Evolutionary conservation across 495 filamentous ascomycete species (phyloP).

Genomic region (Daldinia bambusicola): DNA sequence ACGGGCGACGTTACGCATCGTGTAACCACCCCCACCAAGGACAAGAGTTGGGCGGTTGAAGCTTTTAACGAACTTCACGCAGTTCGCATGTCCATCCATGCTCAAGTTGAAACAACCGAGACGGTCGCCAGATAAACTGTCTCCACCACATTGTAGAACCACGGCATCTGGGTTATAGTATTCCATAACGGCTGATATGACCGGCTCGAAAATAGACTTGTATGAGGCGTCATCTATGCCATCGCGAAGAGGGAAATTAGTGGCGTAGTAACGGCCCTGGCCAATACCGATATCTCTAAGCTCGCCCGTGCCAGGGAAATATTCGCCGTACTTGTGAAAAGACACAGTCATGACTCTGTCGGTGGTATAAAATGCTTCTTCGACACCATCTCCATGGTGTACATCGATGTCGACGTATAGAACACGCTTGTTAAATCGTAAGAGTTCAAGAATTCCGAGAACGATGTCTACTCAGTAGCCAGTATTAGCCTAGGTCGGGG

Average conservation of each 20-base stretch:
- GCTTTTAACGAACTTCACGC: slow-evolving; percentile 92
- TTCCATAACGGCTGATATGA: slow-evolving; percentile 93
- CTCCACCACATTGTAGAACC: slow-evolving; percentile 95
- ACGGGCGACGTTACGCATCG: slow-evolving; percentile 97
- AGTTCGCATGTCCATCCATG: slow-evolving; percentile 98
- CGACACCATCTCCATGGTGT: slow-evolving; percentile 97
- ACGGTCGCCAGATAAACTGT: slow-evolving; percentile 93
- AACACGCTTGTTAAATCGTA: slow-evolving; percentile 91
- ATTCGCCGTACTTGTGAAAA: slow-evolving; percentile 99
- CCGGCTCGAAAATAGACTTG: slow-evolving; percentile 94
- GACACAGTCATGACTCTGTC: slow-evolving; percentile 98
- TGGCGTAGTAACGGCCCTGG: slow-evolving; percentile 89
- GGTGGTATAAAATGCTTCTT: slow-evolving; percentile 97
- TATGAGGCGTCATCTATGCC: slow-evolving; percentile 94
- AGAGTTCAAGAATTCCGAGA: slow-evolving; percentile 92
- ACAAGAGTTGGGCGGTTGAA: slow-evolving; percentile 93
- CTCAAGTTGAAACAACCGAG: slow-evolving; percentile 98
- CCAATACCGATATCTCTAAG: slow-evolving; percentile 95
- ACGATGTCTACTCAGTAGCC: slow-evolving; percentile 78
- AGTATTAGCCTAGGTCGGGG: not conserved
- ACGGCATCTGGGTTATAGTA: slow-evolving; percentile 95
- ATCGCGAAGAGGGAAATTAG: slow-evolving; percentile 96
- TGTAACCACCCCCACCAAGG: slow-evolving; percentile 95
- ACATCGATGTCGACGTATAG: slow-evolving; percentile 99
- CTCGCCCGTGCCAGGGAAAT: slow-evolving; percentile 97